Conservation (phyloP, 805 yeast genomes). For the Myxozyma monticola region DNA sequence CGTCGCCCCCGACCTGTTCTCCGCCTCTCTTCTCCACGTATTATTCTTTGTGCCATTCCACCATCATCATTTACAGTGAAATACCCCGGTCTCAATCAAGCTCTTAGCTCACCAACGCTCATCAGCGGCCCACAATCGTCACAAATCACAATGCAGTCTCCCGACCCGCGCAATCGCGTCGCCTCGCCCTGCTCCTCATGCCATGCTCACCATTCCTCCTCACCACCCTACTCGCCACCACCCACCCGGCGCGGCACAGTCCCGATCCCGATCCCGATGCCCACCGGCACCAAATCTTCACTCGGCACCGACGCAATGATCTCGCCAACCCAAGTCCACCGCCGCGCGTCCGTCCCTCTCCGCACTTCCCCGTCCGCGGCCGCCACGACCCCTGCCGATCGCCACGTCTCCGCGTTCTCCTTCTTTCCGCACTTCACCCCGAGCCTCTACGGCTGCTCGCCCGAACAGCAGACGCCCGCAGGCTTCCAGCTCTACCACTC, state of each 20-base stretch:
- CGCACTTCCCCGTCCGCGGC: no score
- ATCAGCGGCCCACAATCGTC: no score
- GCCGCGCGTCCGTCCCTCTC: slow-evolving; percentile 8
- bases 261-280: slow-evolving; percentile 24
- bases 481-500: slow-evolving; percentile 7
- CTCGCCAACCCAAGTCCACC: slow-evolving; percentile 27
- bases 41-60: no score
- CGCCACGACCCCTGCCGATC: no score
- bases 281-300: slow-evolving; percentile 18
- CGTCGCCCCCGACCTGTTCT: no score
- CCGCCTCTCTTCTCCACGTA: no score
- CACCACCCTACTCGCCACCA: slow-evolving; percentile 2
- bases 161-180: no score
- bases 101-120: no score
- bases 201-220: not conserved
- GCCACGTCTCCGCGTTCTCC: slow-evolving; percentile 2
- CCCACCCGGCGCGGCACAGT: not conserved
- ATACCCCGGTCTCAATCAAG: no score
- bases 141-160: no score
- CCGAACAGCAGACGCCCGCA: slow-evolving; percentile 16
- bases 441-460: slow-evolving; percentile 21
- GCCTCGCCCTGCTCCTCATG: not conserved
- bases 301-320: slow-evolving; percentile 14
- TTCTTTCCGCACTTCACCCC: slow-evolving; percentile 10
- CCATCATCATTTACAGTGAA: no score